phyloP scores from a whole-genome alignment of 176 grass and related monocot genomes.

The Lolium rigidum region DNA sequence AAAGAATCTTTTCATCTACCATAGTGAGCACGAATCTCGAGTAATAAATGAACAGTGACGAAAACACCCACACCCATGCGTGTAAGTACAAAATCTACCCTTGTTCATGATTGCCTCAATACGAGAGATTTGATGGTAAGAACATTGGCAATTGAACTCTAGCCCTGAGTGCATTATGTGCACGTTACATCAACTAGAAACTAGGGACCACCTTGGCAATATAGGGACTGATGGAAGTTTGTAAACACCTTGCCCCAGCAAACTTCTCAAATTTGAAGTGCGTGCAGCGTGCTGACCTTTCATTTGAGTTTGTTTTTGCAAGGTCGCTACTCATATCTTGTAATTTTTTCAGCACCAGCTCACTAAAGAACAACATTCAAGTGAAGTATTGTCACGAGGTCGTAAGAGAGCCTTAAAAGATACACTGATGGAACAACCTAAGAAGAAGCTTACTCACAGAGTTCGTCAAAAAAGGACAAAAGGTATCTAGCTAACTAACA shows the following conservation, averaged over 20 bases:
- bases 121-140: no score
- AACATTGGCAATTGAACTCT: no score
- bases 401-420: constrained; percentile 47
- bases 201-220: no score
- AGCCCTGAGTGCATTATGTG: no score
- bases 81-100: no score
- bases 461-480: constrained; percentile 56
- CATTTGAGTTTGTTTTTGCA: background rate
- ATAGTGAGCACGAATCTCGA: no score
- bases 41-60: no score
- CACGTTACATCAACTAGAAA: no score
- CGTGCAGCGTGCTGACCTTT: background rate
- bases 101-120: no score
- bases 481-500: constrained; percentile 51
- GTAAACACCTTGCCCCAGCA: constrained; percentile 27
- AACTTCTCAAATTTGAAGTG: constrained; percentile 30
- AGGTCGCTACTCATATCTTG: background rate
- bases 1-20: no score
- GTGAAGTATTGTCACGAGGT: background rate
- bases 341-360: constrained; percentile 31
- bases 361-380: constrained; percentile 48
- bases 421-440: constrained; percentile 21
- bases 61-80: no score
- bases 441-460: constrained; percentile 57
- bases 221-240: constrained; percentile 26